Evolutionary conservation across 331 rosid genomes (phyloP).

Genomic region (Malus hybrid): DNA sequence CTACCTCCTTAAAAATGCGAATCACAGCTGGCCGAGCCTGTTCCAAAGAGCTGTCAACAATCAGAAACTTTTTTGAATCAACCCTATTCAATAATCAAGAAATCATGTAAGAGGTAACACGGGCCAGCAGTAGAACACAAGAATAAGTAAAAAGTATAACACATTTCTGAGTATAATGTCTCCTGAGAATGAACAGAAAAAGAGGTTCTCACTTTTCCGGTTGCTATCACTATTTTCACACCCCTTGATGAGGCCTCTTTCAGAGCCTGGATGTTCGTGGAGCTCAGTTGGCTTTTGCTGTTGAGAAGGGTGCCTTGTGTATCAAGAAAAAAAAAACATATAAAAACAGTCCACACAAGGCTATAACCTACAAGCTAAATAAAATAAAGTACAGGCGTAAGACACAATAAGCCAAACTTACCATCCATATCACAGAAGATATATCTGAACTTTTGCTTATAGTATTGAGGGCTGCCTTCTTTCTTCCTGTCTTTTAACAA

Average conservation of each 20-base stretch:
- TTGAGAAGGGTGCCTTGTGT: slow-evolving; percentile 78
- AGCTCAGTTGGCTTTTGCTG: slow-evolving; percentile 68
- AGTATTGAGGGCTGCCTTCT: slow-evolving; percentile 78
- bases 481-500: slow-evolving; percentile 87
- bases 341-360: slow-evolving; percentile 15
- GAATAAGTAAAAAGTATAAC: not conserved
- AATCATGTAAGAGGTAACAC: not conserved
- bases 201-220: slow-evolving; percentile 69
- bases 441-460: slow-evolving; percentile 78
- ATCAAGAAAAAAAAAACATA: not conserved
- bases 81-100: not conserved
- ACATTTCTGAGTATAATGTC: not conserved
- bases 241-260: slow-evolving; percentile 78
- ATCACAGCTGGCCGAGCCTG: slow-evolving; percentile 94
- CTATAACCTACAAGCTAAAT: slow-evolving; percentile 11
- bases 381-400: not conserved
- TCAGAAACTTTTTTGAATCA: slow-evolving; percentile 5
- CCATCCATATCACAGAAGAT: slow-evolving; percentile 98
- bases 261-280: slow-evolving; percentile 58
- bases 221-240: slow-evolving; percentile 89
- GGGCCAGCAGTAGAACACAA: not conserved
- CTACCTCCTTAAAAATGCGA: slow-evolving; percentile 54
- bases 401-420: slow-evolving; percentile 24
- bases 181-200: not conserved
- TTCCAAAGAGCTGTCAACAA: slow-evolving; percentile 19